phyloP scores from a whole-genome alignment of 78 protist species.

The Cavenderia fasciculata region DNA sequence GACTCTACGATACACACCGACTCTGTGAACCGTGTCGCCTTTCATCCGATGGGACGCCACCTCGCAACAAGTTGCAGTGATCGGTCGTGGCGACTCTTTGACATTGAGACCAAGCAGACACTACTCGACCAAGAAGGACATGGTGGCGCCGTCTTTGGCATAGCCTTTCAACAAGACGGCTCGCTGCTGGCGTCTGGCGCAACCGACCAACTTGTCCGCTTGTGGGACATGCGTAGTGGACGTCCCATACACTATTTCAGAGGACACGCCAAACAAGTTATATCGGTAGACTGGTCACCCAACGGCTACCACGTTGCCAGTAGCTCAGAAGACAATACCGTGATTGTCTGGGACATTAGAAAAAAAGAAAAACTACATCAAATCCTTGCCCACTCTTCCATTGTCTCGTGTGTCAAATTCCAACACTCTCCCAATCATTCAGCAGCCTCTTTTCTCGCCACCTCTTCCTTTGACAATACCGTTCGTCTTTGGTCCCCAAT shows the following conservation, averaged over 20 bases:
- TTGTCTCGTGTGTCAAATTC: slow-evolving; percentile 76
- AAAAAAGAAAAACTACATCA: slow-evolving; percentile 25
- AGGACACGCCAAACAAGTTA: slow-evolving; percentile 85
- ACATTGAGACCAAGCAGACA: slow-evolving; percentile 33
- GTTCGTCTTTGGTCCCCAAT: slow-evolving; percentile 39
- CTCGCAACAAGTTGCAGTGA: slow-evolving; percentile 64
- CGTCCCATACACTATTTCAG: slow-evolving; percentile 63
- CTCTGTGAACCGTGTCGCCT: slow-evolving; percentile 66
- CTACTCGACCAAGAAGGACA: slow-evolving; percentile 90
- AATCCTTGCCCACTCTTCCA: slow-evolving; percentile 79
- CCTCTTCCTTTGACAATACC: slow-evolving; percentile 62
- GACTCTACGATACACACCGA: slow-evolving; percentile 69
- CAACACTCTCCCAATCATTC: background rate
- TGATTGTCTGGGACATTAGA: slow-evolving; percentile 87
- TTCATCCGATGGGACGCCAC: slow-evolving; percentile 62
- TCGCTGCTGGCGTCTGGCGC: slow-evolving; percentile 82
- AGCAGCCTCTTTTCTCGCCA: slow-evolving; percentile 3
- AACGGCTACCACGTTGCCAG: slow-evolving; percentile 85
- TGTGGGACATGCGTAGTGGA: slow-evolving; percentile 91
- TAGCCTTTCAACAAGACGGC: slow-evolving; percentile 86
- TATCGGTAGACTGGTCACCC: slow-evolving; percentile 84
- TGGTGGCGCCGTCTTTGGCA: slow-evolving; percentile 57
- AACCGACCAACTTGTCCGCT: slow-evolving; percentile 66
- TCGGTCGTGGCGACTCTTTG: slow-evolving; percentile 85
- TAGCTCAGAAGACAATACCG: slow-evolving; percentile 81